Evolutionary conservation across 1,284 basidiomycete genomes (phyloP).

Genomic region (Prillingera fragicola): DNA sequence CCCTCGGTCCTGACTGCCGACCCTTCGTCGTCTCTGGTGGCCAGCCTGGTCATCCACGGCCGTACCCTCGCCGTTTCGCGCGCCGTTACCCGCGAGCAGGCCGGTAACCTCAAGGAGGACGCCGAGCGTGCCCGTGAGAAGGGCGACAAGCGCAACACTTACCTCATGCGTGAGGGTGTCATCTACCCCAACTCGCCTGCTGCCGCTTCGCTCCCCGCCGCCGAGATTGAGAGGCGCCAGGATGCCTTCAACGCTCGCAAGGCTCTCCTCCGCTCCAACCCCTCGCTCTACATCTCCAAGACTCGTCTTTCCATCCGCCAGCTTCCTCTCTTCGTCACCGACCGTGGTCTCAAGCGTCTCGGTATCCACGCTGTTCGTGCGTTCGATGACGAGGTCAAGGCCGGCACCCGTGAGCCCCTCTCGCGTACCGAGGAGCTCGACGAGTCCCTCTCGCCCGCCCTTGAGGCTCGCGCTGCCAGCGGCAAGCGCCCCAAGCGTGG

Average conservation of each 20-base stretch:
- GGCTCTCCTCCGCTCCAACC: constrained; percentile 76
- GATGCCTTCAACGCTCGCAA: constrained; percentile 76
- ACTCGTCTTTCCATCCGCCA: constrained; percentile 91
- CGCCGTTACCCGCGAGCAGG: constrained; percentile 85
- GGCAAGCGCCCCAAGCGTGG: constrained; percentile 45
- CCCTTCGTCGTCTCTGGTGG: constrained; percentile 78
- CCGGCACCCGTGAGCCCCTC: constrained; percentile 59
- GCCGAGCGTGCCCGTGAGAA: constrained; percentile 79
- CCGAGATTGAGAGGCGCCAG: constrained; percentile 77
- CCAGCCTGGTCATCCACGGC: constrained; percentile 81
- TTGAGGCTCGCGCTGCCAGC: constrained; percentile 42
- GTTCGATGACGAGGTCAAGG: constrained; percentile 75
- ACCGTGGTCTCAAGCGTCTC: constrained; percentile 81
- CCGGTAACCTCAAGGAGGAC: constrained; percentile 77
- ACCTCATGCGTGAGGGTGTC: constrained; percentile 92
- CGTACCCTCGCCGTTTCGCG: constrained; percentile 84
- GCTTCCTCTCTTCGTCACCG: constrained; percentile 82
- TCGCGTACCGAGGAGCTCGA: constrained; percentile 66
- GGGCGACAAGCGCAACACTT: constrained; percentile 92
- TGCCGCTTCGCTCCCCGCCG: constrained; percentile 60
- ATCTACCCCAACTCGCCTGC: constrained; percentile 80
- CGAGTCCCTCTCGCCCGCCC: constrained; percentile 42
- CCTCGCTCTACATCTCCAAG: constrained; percentile 86
- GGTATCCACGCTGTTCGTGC: constrained; percentile 71
- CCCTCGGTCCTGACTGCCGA: constrained; percentile 91